Conservation (phyloP, 1,284 basidiomycete species). For the Ceratorhiza oryzae-sativae region DNA sequence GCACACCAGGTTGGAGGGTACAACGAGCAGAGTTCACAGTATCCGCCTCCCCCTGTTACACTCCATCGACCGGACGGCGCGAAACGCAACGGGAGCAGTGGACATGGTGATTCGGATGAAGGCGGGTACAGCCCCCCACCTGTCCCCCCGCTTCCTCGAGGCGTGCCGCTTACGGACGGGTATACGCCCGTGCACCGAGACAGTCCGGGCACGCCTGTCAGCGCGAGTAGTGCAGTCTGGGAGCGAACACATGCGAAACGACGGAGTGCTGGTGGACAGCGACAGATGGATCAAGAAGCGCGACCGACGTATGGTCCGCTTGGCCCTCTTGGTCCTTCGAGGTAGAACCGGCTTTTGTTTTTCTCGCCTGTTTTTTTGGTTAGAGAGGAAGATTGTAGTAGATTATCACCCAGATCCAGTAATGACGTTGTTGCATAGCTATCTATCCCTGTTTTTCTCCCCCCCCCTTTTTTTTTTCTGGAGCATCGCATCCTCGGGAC, state of each 20-base stretch:
- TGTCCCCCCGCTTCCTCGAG: conserved; percentile 39
- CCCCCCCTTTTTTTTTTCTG: not conserved
- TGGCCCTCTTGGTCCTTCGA: conserved; percentile 37
- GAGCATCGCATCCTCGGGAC: conserved; percentile 12
- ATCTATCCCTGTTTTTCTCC: conserved; percentile 4
- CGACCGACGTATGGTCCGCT: conserved; percentile 36
- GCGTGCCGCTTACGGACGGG: conserved; percentile 59
- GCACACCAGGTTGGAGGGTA: conserved; percentile 85
- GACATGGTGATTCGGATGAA: conserved; percentile 75
- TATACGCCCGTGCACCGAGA: conserved; percentile 50
- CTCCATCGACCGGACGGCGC: conserved; percentile 58
- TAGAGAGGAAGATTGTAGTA: not conserved
- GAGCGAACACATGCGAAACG: conserved; percentile 55
- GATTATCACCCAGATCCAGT: not conserved
- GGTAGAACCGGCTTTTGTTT: not conserved
- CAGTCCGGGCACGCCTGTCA: conserved; percentile 52
- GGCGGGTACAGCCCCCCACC: conserved; percentile 72
- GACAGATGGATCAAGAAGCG: conserved; percentile 55
- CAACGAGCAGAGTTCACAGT: conserved; percentile 81
- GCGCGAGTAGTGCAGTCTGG: conserved; percentile 48
- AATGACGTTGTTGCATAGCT: conserved; percentile 23
- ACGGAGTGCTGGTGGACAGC: conserved; percentile 53
- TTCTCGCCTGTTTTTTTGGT: not conserved
- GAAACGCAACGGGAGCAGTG: conserved; percentile 54
- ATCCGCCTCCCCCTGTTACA: conserved; percentile 82